These are phyloP conservation scores for Penicillium samsonianum DNA, from an alignment of 495 filamentous ascomycete species.

Conservation along the genomic window DNA sequence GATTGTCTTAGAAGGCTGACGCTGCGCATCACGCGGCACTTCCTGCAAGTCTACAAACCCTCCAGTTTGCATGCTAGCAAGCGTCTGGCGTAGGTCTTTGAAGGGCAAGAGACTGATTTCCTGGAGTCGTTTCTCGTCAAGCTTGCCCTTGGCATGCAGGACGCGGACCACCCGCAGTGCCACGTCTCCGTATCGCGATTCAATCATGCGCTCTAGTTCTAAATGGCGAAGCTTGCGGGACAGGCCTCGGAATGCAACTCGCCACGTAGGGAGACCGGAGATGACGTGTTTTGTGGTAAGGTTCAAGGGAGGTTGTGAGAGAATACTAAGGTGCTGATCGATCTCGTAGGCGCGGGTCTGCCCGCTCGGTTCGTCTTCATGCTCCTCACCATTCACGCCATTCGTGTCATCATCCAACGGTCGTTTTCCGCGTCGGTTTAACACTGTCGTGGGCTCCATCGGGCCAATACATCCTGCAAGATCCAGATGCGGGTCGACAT, in stretches of 20 bases:
- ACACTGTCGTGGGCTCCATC: constrained; percentile 23
- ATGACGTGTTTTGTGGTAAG: constrained; percentile 55
- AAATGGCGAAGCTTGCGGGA: constrained; percentile 64
- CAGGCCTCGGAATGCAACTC: constrained; percentile 71
- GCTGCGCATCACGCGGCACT: constrained; percentile 79
- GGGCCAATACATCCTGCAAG: constrained; percentile 44
- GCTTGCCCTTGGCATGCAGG: constrained; percentile 79
- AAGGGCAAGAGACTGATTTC: constrained; percentile 73
- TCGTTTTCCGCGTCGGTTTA: constrained; percentile 38
- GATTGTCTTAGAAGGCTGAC: constrained; percentile 74
- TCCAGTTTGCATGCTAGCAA: constrained; percentile 75
- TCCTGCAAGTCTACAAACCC: constrained; percentile 90
- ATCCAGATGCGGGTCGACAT: constrained; percentile 44
- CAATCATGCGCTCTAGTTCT: constrained; percentile 77
- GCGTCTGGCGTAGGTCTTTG: constrained; percentile 76
- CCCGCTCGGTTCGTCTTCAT: constrained; percentile 34
- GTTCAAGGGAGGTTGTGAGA: constrained; percentile 67
- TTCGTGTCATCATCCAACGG: constrained; percentile 33
- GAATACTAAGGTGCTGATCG: constrained; percentile 74
- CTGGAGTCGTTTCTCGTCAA: constrained; percentile 84
- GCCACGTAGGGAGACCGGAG: constrained; percentile 69
- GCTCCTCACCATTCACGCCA: constrained; percentile 36
- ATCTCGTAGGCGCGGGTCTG: constrained; percentile 54
- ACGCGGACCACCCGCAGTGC: constrained; percentile 79
- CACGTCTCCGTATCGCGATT: constrained; percentile 69